Evolutionary conservation across 2,329 filamentous ascomycete species (phyloP), one percentile per base, ranked within the genome.

Genomic region (Xylariaceae sp.): DNA sequence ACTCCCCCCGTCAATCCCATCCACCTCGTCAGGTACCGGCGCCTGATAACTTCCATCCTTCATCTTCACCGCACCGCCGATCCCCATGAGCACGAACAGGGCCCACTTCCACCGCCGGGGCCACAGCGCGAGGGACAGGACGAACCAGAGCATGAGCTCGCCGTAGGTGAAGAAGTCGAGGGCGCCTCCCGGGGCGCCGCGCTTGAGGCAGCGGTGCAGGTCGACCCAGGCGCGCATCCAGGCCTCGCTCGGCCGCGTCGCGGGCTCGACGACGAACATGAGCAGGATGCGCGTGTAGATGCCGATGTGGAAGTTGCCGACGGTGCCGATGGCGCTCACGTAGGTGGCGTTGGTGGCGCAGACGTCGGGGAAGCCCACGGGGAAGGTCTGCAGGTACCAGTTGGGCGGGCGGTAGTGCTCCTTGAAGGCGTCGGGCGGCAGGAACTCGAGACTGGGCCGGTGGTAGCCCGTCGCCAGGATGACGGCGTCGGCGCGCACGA

Each of bases 41-140:
- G n/a, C n/a, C n/a, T n/a, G n/a, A n/a, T n/a, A n/a, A n/a, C n/a
- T n/a, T n/a, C n/a, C n/a, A n/a, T n/a, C n/a, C n/a, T n/a, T n/a
- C n/a, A n/a, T n/a, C n/a, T n/a, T n/a, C 29, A 92, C 52, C 14
- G 65, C 65, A 27, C 72, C 67, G 0, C 83, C 84, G 19, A 90
- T 55, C 0, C 87, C 86, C 38, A 82, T 82, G 48, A 93, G 79
- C 12, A 93, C 84, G 53, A 93, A 93, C 0, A 79, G 54, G 0
- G 80, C 83, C 87, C 86, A 93, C 64, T 93, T 93, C 85, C 86
- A 93, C 7, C 86, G 66, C 57, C 93, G 92, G 0, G 87, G 87
- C 52, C 93, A 93, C 48, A 92, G 71, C 4, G 71, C 63, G 26
- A 90, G 76, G 36, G 81, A 81, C 51, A 92, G 92, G 5, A 77